A percentile compares a stretch with the other conserved stretches of the same genome.
Conservation (phyloP, 23 red algal species). For the Gracilaria domingensis region DNA sequence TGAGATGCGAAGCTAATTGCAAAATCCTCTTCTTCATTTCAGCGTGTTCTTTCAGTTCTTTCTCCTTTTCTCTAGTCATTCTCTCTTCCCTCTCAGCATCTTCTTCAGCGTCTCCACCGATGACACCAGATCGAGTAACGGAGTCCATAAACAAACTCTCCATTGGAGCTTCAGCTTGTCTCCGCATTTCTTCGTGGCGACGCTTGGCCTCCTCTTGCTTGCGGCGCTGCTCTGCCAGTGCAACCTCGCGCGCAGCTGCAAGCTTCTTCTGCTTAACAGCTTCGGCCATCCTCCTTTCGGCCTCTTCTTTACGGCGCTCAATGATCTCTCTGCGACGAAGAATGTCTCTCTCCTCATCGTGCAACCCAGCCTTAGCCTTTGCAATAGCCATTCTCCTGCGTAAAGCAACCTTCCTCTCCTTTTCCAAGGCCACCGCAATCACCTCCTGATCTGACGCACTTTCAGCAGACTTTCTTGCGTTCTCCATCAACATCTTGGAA, state of each 20-base stretch:
- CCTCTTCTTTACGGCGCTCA: slow-evolving; percentile 86
- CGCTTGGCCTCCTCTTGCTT: slow-evolving; percentile 85
- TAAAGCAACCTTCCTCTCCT: slow-evolving; percentile 68
- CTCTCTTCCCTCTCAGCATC: slow-evolving; percentile 76
- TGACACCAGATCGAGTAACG: slow-evolving; percentile 12
- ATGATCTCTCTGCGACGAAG: slow-evolving; percentile 73
- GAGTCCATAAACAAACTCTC: slow-evolving; percentile 54
- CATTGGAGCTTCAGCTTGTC: slow-evolving; percentile 73
- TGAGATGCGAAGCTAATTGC: slow-evolving; percentile 74
- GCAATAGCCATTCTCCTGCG: slow-evolving; percentile 53
- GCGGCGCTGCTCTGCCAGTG: slow-evolving; percentile 76
- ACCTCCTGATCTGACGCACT: slow-evolving; percentile 66
- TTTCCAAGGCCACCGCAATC: slow-evolving; percentile 54
- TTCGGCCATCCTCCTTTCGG: slow-evolving; percentile 61
- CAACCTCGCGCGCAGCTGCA: slow-evolving; percentile 68
- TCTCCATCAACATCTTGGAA: slow-evolving; percentile 71
- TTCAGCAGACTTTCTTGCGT: slow-evolving; percentile 37
- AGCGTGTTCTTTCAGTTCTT: slow-evolving; percentile 76
- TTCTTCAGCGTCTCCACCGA: slow-evolving; percentile 54
- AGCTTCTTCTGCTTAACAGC: slow-evolving; percentile 81
- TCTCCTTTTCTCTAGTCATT: slow-evolving; percentile 89
- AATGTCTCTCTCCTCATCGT: slow-evolving; percentile 75
- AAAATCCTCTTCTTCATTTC: slow-evolving; percentile 83
- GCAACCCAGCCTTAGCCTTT: slow-evolving; percentile 47
- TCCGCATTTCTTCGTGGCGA: slow-evolving; percentile 86